Conservation (phyloP, 208 protist genomes). For the Acanthamoeba royreba region DNA sequence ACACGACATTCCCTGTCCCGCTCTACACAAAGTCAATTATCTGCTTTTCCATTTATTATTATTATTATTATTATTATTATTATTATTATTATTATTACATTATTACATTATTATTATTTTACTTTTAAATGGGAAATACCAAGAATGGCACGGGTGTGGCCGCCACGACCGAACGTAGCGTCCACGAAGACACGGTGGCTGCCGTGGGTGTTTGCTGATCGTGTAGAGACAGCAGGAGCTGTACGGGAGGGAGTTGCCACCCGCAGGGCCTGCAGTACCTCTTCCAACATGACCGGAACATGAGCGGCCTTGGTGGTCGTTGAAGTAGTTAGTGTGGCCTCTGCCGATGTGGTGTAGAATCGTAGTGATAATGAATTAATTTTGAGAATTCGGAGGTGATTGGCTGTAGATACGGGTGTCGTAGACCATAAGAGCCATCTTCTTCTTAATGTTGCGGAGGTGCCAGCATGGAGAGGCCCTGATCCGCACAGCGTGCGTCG, state of each 20-base stretch:
- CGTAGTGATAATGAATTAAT: no score
- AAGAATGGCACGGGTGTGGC: slow-evolving; percentile 16
- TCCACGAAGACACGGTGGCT: neutral
- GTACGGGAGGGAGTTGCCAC: no score
- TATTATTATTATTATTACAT: neutral
- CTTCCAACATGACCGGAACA: neutral
- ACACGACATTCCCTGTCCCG: neutral
- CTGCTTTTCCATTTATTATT: neutral
- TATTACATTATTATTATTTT: neutral
- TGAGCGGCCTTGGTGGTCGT: neutral
- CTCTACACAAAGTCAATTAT: neutral
- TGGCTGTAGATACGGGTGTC: no score
- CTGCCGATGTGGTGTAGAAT: no score
- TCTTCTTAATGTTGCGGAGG: no score
- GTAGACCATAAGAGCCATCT: no score
- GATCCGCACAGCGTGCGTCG: no score
- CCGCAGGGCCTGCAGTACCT: neutral
- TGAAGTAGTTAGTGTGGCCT: no score
- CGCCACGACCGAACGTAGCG: slow-evolving; percentile 39
- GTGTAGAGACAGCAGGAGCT: neutral
- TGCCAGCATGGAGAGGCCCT: no score
- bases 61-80: neutral
- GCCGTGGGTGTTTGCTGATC: neutral
- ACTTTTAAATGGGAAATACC: neutral
- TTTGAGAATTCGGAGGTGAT: no score